phyloP scores from a whole-genome alignment of 202 grass and related monocot genomes.

The Eragrostis tef region DNA sequence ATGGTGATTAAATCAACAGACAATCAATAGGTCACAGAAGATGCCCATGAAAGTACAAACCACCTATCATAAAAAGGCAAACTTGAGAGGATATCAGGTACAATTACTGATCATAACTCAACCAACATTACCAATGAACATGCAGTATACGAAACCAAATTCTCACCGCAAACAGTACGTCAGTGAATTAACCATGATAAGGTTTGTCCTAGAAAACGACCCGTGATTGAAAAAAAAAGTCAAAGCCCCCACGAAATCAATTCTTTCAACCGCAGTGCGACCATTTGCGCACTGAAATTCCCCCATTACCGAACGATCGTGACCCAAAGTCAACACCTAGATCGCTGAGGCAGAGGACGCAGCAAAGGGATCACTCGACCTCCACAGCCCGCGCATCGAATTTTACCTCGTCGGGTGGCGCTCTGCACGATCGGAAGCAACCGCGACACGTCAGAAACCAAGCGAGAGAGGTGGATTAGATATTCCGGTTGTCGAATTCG shows the following conservation, averaged over 20 bases:
- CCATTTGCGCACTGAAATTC: neutral
- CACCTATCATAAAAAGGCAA: slow-evolving; percentile 14
- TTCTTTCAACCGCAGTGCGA: neutral
- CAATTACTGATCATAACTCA: slow-evolving; percentile 16
- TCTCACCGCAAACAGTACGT: neutral
- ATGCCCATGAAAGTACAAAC: slow-evolving; percentile 19
- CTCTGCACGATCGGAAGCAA: slow-evolving; percentile 51
- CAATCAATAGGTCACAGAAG: slow-evolving; percentile 7
- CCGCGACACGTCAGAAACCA: slow-evolving; percentile 24
- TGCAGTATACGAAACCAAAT: slow-evolving; percentile 10
- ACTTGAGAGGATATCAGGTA: neutral
- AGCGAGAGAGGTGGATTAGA: neutral
- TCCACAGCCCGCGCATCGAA: neutral
- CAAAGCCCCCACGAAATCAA: slow-evolving; percentile 34
- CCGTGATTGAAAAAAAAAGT: neutral
- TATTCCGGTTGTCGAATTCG: slow-evolving; percentile 36
- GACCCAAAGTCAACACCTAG: slow-evolving; percentile 24
- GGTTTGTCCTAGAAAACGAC: slow-evolving; percentile 40
- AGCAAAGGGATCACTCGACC: neutral
- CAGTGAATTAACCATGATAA: neutral
- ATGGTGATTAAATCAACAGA: neutral
- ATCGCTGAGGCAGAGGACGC: neutral
- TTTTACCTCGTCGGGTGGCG: slow-evolving; percentile 84
- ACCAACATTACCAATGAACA: slow-evolving; percentile 7
- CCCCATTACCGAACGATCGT: neutral